Evolutionary conservation across 441 rosid species (phyloP).

Genomic region (Gossypium schwendimanii): DNA sequence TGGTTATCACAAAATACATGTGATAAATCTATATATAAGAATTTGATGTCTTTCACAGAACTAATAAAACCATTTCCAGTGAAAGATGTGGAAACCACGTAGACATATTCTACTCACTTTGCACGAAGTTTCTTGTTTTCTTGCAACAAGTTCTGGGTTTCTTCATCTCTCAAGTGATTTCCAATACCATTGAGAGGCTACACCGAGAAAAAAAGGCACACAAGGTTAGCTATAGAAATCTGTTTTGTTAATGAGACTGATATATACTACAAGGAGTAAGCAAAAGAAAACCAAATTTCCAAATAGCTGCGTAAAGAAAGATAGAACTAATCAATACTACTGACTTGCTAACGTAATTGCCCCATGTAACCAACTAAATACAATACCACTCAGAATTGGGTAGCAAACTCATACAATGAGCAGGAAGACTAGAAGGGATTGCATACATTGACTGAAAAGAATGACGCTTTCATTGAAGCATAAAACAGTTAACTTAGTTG

Average conservation of each 20-base stretch:
- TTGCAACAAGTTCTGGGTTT: conserved; percentile 45
- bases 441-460: neutral
- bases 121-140: conserved; percentile 63
- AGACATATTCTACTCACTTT: conserved; percentile 42
- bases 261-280: conserved; percentile 4
- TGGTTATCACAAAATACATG: neutral
- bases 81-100: neutral
- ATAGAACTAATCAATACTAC: neutral
- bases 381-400: neutral
- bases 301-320: neutral
- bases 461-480: neutral
- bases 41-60: neutral
- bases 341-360: neutral
- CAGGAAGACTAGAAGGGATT: neutral
- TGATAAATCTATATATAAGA: neutral
- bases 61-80: neutral
- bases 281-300: neutral
- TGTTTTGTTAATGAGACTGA: neutral
- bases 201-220: neutral
- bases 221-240: neutral
- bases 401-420: neutral
- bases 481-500: neutral
- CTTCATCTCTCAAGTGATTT: conserved; percentile 28
- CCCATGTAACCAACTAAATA: neutral
- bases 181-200: conserved; percentile 28